These are phyloP conservation scores for Plasmodium cynomolgi DNA, from an alignment of 169 alveolate species.

Conservation along the genomic window DNA sequence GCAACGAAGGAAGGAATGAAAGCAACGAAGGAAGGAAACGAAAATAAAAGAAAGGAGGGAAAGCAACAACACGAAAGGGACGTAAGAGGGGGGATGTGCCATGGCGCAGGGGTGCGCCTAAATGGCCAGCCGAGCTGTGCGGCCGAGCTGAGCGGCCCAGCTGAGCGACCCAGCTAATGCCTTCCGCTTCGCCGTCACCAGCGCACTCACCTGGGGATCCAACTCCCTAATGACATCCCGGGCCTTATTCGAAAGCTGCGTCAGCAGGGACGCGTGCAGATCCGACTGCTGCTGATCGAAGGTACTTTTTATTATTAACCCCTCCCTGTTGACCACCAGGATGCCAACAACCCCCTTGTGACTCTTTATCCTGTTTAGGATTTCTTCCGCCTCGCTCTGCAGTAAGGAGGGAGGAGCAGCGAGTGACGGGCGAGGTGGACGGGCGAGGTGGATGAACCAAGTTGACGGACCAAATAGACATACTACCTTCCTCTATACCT, in stretches of 20 bases:
- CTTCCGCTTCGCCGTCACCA: not conserved
- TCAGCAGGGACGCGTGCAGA: conserved; percentile 77
- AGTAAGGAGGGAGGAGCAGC: not conserved
- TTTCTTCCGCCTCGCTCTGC: conserved; percentile 92
- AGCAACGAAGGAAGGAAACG: not conserved
- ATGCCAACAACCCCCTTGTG: conserved; percentile 95
- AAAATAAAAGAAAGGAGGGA: not conserved
- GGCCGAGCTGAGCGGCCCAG: not conserved
- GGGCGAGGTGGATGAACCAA: no score
- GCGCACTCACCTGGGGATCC: conserved; percentile 78
- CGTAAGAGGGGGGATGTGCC: not conserved
- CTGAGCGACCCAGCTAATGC: not conserved
- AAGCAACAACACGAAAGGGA: no score
- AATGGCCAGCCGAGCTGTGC: not conserved
- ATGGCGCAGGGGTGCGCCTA: not conserved
- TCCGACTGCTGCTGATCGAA: conserved; percentile 83
- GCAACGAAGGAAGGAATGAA: not conserved
- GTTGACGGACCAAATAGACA: no score
- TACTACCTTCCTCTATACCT: not conserved
- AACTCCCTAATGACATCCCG: conserved; percentile 89
- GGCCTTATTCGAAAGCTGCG: conserved; percentile 88
- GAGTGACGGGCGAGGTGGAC: not conserved
- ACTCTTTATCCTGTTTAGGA: conserved; percentile 93
- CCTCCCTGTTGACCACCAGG: conserved; percentile 90
- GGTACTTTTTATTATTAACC: conserved; percentile 88